These are phyloP conservation scores for Penicillium sp. DNA, from an alignment of 2,329 filamentous ascomycete species.

Conservation along the genomic window DNA sequence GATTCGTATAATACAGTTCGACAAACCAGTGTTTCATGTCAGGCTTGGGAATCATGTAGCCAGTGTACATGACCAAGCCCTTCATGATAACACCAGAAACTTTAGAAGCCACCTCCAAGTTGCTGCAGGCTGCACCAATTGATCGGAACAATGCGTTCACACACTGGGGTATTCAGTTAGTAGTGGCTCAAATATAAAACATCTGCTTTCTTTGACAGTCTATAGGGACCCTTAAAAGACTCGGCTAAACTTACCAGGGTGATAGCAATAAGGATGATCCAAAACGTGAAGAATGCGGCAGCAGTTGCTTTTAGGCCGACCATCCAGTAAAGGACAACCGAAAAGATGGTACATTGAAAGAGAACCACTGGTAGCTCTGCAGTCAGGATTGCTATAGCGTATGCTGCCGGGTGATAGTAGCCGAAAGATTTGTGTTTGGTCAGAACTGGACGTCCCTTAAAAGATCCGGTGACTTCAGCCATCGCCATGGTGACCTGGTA, in stretches of 20 bases:
- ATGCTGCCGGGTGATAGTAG: slow-evolving; percentile 55
- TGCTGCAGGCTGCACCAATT: slow-evolving; percentile 56
- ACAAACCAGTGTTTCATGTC: slow-evolving; percentile 56
- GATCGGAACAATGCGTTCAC: slow-evolving; percentile 61
- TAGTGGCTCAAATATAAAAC: not conserved
- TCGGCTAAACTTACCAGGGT: slow-evolving; percentile 47
- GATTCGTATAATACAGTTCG: slow-evolving; percentile 46
- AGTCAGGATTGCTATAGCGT: slow-evolving; percentile 46
- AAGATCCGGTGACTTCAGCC: slow-evolving; percentile 66
- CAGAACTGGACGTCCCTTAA: slow-evolving; percentile 59
- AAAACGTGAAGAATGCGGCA: slow-evolving; percentile 62
- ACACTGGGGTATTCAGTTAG: slow-evolving; percentile 29
- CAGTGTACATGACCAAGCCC: slow-evolving; percentile 41
- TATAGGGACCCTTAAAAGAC: slow-evolving; percentile 6
- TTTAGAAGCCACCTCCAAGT: slow-evolving; percentile 62
- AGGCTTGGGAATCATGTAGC: slow-evolving; percentile 48
- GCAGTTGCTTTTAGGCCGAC: slow-evolving; percentile 55
- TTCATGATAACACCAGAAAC: slow-evolving; percentile 41
- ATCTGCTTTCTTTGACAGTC: not conserved
- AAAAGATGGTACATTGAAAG: slow-evolving; percentile 60
- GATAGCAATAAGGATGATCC: slow-evolving; percentile 54
- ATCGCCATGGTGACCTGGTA: slow-evolving; percentile 64
- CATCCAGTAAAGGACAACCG: slow-evolving; percentile 65
- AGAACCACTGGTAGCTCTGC: slow-evolving; percentile 57
- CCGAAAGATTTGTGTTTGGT: slow-evolving; percentile 61